phyloP scores from a whole-genome alignment of 225 moss, liverwort and hornwort genomes.

The Polytrichum commune region DNA sequence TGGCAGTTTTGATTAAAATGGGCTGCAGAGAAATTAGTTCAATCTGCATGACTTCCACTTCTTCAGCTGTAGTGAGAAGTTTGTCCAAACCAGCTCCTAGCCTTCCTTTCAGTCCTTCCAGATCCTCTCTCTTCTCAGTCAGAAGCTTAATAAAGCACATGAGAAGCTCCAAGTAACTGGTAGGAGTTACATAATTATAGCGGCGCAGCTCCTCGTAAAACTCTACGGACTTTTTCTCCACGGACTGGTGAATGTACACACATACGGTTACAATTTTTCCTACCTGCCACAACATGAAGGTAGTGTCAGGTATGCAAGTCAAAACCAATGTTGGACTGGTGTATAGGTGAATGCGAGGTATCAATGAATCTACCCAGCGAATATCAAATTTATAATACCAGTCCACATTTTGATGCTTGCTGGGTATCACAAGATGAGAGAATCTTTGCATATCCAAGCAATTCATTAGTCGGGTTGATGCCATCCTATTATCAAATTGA shows the following conservation, averaged over 20 bases:
- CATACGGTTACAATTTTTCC: conserved; percentile 45
- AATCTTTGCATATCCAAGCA: no score
- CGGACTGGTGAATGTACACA: conserved; percentile 86
- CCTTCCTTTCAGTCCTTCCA: conserved; percentile 68
- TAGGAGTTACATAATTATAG: conserved; percentile 82
- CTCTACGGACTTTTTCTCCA: conserved; percentile 65
- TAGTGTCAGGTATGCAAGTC: no score
- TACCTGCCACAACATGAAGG: conserved; percentile 25
- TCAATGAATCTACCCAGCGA: no score
- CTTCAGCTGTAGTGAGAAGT: conserved; percentile 55
- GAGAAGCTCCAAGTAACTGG: conserved; percentile 87
- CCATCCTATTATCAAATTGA: no score
- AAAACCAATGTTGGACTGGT: no score
- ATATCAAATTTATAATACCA: no score
- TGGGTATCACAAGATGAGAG: no score
- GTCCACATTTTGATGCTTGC: no score
- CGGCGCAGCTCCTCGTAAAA: conserved; percentile 74
- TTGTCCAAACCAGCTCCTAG: conserved; percentile 76
- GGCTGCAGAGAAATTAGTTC: conserved; percentile 63
- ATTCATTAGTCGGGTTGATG: no score
- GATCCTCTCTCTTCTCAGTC: conserved; percentile 55
- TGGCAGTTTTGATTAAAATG: conserved; percentile 65
- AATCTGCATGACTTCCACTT: conserved; percentile 69
- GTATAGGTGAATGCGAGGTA: no score
- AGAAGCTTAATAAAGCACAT: conserved; percentile 74